Percentiles rank a stretch among this genome's conserved stretches.
These are phyloP conservation scores for Neofusicoccum umdonicola DNA, from an alignment of 2,329 filamentous ascomycete species.

Conservation along the genomic window DNA sequence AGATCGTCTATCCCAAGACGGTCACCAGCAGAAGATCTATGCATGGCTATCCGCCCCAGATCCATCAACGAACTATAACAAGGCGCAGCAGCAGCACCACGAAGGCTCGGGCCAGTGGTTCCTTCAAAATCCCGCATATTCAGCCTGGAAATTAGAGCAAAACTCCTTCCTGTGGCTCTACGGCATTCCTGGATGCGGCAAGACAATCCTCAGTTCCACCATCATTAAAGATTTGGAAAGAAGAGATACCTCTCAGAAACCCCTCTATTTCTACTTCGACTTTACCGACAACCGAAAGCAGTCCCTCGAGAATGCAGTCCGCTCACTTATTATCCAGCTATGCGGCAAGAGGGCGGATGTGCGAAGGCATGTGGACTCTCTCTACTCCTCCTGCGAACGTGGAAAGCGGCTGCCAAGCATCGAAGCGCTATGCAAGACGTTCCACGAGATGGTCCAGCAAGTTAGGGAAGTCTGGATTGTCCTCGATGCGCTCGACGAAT, in stretches of 20 bases:
- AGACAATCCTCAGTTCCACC: conserved; percentile 41
- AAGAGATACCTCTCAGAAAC: neutral
- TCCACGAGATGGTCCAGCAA: conserved; percentile 9
- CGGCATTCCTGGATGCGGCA: conserved; percentile 44
- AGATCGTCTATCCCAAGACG: too few species aligned
- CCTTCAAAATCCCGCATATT: conserved; percentile 24
- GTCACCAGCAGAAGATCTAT: too few species aligned
- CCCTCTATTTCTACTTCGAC: conserved; percentile 21
- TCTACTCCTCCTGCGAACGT: conserved; percentile 12
- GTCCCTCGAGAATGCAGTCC: conserved; percentile 27
- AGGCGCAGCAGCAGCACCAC: conserved; percentile 24
- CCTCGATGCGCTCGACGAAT: conserved; percentile 22
- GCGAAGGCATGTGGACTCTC: neutral
- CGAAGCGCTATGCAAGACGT: neutral
- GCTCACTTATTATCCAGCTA: conserved; percentile 34
- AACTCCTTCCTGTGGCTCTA: conserved; percentile 35
- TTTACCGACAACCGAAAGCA: conserved; percentile 37
- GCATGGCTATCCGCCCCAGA: conserved; percentile 33
- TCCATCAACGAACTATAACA: conserved; percentile 29
- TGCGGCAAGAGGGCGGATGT: too few species aligned
- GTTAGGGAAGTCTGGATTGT: conserved; percentile 17
- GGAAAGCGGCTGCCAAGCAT: conserved; percentile 4
- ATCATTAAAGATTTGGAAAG: conserved; percentile 30
- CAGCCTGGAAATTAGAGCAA: conserved; percentile 26
- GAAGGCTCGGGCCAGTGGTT: conserved; percentile 31